Conservation (phyloP, 306 rosid species). For the Sphenostylis stenocarpa region DNA sequence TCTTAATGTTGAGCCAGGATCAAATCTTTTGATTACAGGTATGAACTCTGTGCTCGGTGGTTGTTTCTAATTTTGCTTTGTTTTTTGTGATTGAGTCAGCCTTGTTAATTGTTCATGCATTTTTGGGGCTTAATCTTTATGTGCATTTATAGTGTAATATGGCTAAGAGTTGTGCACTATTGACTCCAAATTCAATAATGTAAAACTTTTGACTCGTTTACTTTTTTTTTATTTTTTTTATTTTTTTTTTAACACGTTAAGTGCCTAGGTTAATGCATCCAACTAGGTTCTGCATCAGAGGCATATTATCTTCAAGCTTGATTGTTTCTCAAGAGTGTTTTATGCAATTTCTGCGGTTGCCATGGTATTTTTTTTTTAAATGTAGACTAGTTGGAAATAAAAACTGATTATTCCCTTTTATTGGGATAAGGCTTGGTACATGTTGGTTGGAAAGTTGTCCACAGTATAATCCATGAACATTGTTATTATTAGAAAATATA, state of each 20-base stretch:
- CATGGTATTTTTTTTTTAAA: not conserved
- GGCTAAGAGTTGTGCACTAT: too few relatives aligned
- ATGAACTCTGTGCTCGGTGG: not conserved
- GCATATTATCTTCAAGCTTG: not conserved
- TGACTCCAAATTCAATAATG: not conserved
- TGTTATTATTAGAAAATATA: too few relatives aligned
- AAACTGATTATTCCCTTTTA: not conserved
- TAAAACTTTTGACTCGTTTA: not conserved
- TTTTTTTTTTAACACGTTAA: not conserved
- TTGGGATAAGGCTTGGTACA: not conserved
- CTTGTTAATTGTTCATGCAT: not conserved
- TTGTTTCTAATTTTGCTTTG: not conserved
- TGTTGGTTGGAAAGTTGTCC: not conserved
- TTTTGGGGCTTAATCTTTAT: not conserved
- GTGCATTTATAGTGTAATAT: not conserved
- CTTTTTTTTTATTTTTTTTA: too few relatives aligned
- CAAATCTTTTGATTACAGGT: conserved; percentile 90
- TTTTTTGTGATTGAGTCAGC: not conserved
- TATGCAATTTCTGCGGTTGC: not conserved
- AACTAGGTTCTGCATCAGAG: not conserved
- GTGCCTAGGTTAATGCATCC: not conserved
- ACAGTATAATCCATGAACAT: not conserved
- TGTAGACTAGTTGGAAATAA: not conserved
- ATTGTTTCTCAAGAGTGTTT: not conserved
- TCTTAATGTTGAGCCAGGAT: conserved; percentile 73